Percentiles rank a stretch among this genome's conserved stretches.
Conservation (phyloP, 139 green algal genomes). For the Volvox africanus region DNA sequence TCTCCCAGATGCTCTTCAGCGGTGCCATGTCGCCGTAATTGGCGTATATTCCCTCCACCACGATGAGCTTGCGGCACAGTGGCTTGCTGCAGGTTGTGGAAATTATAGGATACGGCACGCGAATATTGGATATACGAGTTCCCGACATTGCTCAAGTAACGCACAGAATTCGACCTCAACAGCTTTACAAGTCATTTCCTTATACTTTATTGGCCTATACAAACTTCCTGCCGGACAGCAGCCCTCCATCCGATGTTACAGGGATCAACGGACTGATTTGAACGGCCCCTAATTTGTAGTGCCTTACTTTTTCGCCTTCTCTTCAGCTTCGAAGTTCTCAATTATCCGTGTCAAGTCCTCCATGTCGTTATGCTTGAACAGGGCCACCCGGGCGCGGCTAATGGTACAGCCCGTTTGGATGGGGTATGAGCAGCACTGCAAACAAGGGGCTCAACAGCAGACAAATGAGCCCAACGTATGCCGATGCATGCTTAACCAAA, state of each 20-base stretch:
- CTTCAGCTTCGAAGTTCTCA: slow-evolving; percentile 64
- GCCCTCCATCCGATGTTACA: no score
- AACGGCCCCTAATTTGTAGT: no score
- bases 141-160: no score
- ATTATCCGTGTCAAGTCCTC: slow-evolving; percentile 87
- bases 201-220: no score
- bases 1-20: slow-evolving; percentile 79
- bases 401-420: slow-evolving; percentile 87
- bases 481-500: no score
- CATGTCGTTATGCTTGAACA: slow-evolving; percentile 97
- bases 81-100: slow-evolving; percentile 69
- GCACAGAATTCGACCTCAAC: no score
- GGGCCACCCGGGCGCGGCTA: slow-evolving; percentile 80
- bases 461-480: no score
- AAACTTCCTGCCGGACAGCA: no score
- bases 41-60: slow-evolving; percentile 94
- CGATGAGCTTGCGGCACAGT: slow-evolving; percentile 92
- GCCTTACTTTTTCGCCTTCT: slow-evolving; percentile 65
- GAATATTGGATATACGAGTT: no score
- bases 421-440: slow-evolving; percentile 69
- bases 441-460: neutral
- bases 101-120: no score
- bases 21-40: slow-evolving; percentile 89
- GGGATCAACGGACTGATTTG: no score
- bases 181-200: no score